Base-by-base conservation (phyloP, 768 basidiomycete genomes). In the Tricholoma sp. region DNA sequence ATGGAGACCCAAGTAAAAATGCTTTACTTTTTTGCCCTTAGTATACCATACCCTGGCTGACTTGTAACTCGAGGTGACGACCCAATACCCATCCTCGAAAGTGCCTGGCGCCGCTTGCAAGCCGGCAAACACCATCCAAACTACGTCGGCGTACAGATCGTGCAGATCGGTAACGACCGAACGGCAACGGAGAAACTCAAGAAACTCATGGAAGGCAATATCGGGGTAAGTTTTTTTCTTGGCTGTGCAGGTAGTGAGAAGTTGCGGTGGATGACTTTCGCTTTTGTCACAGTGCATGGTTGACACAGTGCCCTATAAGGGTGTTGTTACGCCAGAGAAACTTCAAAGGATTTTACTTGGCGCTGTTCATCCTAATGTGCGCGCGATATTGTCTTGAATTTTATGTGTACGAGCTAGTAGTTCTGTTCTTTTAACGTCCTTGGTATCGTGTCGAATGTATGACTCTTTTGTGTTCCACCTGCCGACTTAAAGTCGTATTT, bases 131-230 rank as follows among this genome's bases (percentile, higher is more conserved):
- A 73, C 47, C 71, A 73, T 57, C 71, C 67, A 10, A 73, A 73
- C 49, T 64, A 63, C 31, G 64, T 72, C 24, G 69, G 69, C 5
- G 64, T 73, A 10, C 69, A 73, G 51, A 66, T 73, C 43, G 69
- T 71, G 3, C 72, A 73, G 52, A 69, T 73, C 21, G 72, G 69
- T 24, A 60, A 70, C 43, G 67, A 68, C 39, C 12, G 12, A 5
- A 16, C 12, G 11, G 37, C 37, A 5, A 16, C 11, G 2, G 12
- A 39, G 16, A 5, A 10, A 1, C 37, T 39, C 5, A 10, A 11
- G 5, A 5, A 14, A 1, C 37, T 39, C 37, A 11, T 39, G 11
- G 5, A 12, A 12, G 37, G 12, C 5, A 5, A 39, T 39, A n/a
- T 16, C 16, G 37, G 37, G 12, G 37, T 39, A 14, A 39, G 16